Base-by-base conservation (phyloP, 179 eudicot genomes). In the Pouteria campechiana region DNA sequence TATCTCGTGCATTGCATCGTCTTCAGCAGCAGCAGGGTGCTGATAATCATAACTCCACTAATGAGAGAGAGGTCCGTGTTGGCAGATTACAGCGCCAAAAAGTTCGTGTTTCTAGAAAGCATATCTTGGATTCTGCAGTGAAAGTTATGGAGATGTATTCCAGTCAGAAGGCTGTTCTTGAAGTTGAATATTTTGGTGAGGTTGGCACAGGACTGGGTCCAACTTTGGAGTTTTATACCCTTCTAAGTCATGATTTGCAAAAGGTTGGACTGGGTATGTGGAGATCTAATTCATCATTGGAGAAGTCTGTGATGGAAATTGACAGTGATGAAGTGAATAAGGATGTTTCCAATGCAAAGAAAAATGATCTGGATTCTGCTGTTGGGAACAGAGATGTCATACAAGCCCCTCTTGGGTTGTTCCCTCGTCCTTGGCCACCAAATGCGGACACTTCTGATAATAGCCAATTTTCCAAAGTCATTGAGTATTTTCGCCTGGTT, bases 61-160 rank as follows among this genome's bases (percentile, higher is more conserved):
- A 61, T 55, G 99, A 83, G 32, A 78, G 94, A 67, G 96, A 83
- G 58, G 72, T 78, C 10, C 69, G 99, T 61, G 76, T 92, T 37
- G 96, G 99, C 53, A 77, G 99, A 61, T 58, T 92, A 34, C 94
- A 92, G 52, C 85, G 99, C 35, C 99, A 92, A 60, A 93, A 93
- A 61, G 99, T 93, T 41, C 93, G 99, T 33, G 96, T 93, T 6
- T 93, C 99, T 3, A 74, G 99, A 36, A 88, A 62, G 57, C 75
- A 96, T 15, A 93, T 93, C 37, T 59, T 93, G 51, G 99, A 93
- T 72, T 93, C 99, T 44, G 99, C 99, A 63, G 89, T 78, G 4
- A 93, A 93, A 63, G 99, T 93, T 35, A 93, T 93, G 99, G 99
- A 93, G 67, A 87, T 93, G 95, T 93, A 83, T 67, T 83, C 93